A percentile compares a stretch with the other conserved stretches of the same genome.
Conservation (phyloP, 2,329 filamentous ascomycete species). For the Thermothelomyces thermophilus region DNA sequence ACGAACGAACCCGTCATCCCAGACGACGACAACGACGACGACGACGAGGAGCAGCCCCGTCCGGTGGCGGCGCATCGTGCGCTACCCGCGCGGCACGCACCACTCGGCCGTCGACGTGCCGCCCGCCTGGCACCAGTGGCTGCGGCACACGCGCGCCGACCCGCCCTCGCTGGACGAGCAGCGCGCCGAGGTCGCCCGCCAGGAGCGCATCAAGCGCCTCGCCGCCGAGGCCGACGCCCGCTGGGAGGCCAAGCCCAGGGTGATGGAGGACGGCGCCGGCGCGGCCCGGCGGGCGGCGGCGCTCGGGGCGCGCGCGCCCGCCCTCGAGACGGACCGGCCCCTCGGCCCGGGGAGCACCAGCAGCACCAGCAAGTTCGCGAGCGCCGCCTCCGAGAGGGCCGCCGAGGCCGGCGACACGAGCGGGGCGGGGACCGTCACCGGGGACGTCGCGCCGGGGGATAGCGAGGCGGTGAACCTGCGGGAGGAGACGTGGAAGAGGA, state of each 20-base stretch:
- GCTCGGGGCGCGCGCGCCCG: conserved; percentile 13
- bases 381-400: not conserved
- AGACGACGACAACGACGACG: not conserved
- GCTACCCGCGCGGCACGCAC: conserved; percentile 50
- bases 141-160: conserved; percentile 51
- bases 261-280: conserved; percentile 17
- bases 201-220: conserved; percentile 46
- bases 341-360: not conserved
- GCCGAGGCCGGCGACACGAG: not conserved
- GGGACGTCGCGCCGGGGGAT: not conserved
- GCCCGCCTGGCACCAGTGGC: conserved; percentile 63
- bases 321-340: not conserved
- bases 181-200: conserved; percentile 45
- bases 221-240: conserved; percentile 57
- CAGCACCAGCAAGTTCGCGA: too few relatives aligned
- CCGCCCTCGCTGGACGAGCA: conserved; percentile 55
- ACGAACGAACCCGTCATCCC: not conserved
- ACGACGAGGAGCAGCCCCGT: too few relatives aligned
- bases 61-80: conserved; percentile 56
- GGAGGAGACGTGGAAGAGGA: conserved; percentile 18
- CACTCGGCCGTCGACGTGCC: conserved; percentile 50
- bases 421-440: not conserved
- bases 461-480: conserved; percentile 13
- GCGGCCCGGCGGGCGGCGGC: conserved; percentile 18
- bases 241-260: conserved; percentile 51